Evolutionary conservation across 495 filamentous ascomycete genomes (phyloP).

Genomic region (Aspergillus kassunensis): DNA sequence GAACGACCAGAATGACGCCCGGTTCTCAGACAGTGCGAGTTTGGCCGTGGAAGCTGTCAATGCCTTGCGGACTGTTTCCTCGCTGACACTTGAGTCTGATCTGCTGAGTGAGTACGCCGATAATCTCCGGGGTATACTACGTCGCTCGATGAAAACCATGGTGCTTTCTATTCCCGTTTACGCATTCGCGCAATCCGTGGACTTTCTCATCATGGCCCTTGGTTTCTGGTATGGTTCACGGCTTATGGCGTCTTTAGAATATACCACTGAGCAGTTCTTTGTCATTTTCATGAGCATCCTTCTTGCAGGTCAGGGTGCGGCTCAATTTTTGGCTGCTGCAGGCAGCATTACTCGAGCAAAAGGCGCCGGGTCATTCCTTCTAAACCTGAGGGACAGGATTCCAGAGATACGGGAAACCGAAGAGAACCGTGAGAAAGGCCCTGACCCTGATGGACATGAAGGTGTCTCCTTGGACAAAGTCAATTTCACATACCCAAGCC

Average conservation of each 20-base stretch:
- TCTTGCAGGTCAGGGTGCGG: constrained; percentile 79
- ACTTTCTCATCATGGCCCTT: constrained; percentile 79
- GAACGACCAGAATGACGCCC: constrained; percentile 51
- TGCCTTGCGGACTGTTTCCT: constrained; percentile 90
- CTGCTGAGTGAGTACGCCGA: constrained; percentile 64
- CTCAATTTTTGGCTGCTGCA: constrained; percentile 52
- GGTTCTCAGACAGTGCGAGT: constrained; percentile 53
- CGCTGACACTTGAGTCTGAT: constrained; percentile 75
- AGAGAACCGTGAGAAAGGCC: constrained; percentile 18
- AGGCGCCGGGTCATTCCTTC: constrained; percentile 44
- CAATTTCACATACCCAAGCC: constrained; percentile 8
- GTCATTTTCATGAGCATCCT: constrained; percentile 74
- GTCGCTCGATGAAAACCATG: constrained; percentile 59
- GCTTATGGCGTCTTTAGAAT: constrained; percentile 64
- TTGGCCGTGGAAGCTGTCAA: constrained; percentile 88
- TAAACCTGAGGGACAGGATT: constrained; percentile 36
- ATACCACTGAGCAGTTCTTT: constrained; percentile 76
- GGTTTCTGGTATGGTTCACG: constrained; percentile 91
- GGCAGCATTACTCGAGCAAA: constrained; percentile 41
- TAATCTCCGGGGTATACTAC: constrained; percentile 57
- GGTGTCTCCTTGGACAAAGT: constrained; percentile 4
- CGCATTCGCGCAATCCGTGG: constrained; percentile 70
- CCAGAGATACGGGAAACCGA: constrained; percentile 30
- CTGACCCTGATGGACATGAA: constrained; percentile 9
- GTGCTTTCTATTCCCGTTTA: constrained; percentile 52